Base-by-base conservation (phyloP, 169 alveolate genomes). In the Eimeria maxima region DNA sequence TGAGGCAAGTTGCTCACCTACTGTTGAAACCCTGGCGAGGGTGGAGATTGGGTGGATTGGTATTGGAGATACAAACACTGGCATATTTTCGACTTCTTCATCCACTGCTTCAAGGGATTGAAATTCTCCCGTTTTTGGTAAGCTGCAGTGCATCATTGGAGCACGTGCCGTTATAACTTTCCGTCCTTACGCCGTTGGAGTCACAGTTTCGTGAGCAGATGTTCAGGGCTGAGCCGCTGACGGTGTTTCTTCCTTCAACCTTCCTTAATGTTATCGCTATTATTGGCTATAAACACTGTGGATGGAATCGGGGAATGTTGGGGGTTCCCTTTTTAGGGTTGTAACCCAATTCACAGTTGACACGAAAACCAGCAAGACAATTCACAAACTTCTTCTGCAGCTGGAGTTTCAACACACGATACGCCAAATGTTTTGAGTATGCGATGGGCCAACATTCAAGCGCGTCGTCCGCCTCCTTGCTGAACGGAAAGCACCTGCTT, bases 51-150 rank as follows among this genome's bases (percentile, higher is more conserved):
- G 94, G 67, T 87, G 94, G 80, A 87, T 87, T 60, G 83, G 94
- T 16, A 87, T 65, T 60, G 94, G 94, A 2, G 94, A 87, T 29
- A 87, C 94, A 42, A 87, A 87, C 44, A 87, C 94, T n/a, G 94
- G 94, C 42, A 87, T 71, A 87, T 87, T 42, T 44, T 87, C 94
- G 63, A 63, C 0, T 10, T 87, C 94, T 20, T 87, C 94, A 63
- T 87, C 94, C 83, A 65, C n/a, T 22, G 67, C 14, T 11, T 42
- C 83, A 33, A 87, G 4, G 24, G 65, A 29, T 8, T 60, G 44
- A 4, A 44, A 5, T 24, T 87, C 84, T 47, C n/a, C 94, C 22
- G 81, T 27, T 13, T 10, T 60, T 16, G 94, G 65, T 47, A 44
- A 42, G n/a, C 74, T 47, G 24, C 33, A 50, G 13, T 44, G 94